phyloP scores from a whole-genome alignment of 2,329 filamentous ascomycete species.

The Colletotrichum spinosum region DNA sequence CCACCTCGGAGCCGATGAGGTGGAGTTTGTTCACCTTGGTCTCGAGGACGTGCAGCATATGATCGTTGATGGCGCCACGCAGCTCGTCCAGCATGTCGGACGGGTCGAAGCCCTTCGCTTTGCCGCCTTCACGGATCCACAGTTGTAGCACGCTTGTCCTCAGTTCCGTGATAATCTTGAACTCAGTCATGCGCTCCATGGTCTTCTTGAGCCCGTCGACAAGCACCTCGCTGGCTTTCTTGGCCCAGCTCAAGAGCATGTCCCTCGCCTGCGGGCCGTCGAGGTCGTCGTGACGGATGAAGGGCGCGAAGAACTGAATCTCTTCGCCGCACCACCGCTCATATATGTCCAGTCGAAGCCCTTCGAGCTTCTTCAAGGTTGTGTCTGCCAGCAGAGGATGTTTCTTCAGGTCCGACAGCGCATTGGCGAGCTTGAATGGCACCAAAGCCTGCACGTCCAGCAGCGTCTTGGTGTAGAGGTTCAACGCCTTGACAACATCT shows the following conservation, averaged over 20 bases:
- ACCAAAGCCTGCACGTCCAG: constrained; percentile 82
- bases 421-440: constrained; percentile 77
- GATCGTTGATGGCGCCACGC: constrained; percentile 75
- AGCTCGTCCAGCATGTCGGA: constrained; percentile 76
- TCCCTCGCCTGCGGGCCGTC: constrained; percentile 69
- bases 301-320: constrained; percentile 86
- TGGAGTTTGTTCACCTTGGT: constrained; percentile 73
- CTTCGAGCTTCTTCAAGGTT: constrained; percentile 73
- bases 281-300: constrained; percentile 84
- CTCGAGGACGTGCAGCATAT: constrained; percentile 73
- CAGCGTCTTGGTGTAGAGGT: constrained; percentile 81
- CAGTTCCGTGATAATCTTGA: constrained; percentile 76
- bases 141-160: constrained; percentile 77
- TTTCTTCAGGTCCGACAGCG: constrained; percentile 75
- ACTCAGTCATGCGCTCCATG: constrained; percentile 70
- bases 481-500: constrained; percentile 73
- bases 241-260: constrained; percentile 73
- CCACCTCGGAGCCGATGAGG: constrained; percentile 73
- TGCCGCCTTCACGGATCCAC: constrained; percentile 78
- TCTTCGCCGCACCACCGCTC: constrained; percentile 85
- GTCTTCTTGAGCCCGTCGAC: constrained; percentile 71
- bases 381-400: constrained; percentile 78
- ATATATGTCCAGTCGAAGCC: constrained; percentile 81
- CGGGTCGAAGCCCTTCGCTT: constrained; percentile 74
- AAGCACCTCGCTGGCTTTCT: constrained; percentile 68